A percentile compares a stretch with the other conserved stretches of the same genome.
phyloP scores from a whole-genome alignment of 306 rosid genomes.

The Prosopis cineraria region DNA sequence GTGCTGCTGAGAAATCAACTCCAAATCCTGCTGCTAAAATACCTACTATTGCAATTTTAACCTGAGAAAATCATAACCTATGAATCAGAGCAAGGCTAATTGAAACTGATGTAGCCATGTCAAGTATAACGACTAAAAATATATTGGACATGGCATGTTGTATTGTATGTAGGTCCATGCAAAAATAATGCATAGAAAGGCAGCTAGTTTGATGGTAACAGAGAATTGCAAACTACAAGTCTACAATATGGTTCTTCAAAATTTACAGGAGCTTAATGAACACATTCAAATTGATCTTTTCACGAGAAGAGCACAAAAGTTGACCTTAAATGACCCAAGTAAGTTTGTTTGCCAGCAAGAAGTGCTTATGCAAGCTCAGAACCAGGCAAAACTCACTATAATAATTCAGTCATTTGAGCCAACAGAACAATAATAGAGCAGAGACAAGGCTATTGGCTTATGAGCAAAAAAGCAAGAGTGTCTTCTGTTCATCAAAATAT shows the following conservation, averaged over 20 bases:
- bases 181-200: slow-evolving; percentile 4
- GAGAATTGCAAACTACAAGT: background rate
- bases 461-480: background rate
- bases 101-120: slow-evolving; percentile 12
- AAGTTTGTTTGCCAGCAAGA: background rate
- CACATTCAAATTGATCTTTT: slow-evolving; percentile 13
- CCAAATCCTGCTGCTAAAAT: slow-evolving; percentile 94
- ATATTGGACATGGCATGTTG: background rate
- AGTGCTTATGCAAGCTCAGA: slow-evolving; percentile 9
- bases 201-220: slow-evolving; percentile 19
- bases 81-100: slow-evolving; percentile 26
- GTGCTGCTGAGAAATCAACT: slow-evolving; percentile 91
- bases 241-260: background rate
- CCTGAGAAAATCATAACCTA: slow-evolving; percentile 49
- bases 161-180: background rate
- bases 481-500: slow-evolving; percentile 5
- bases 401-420: slow-evolving; percentile 3
- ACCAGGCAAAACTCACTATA: slow-evolving; percentile 3
- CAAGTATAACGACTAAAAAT: background rate
- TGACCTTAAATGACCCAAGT: slow-evolving; percentile 18
- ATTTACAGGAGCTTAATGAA: slow-evolving; percentile 7
- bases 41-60: slow-evolving; percentile 89
- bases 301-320: slow-evolving; percentile 2
- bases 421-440: slow-evolving; percentile 3
- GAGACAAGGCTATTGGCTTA: slow-evolving; percentile 5